Evolutionary conservation across 2,329 filamentous ascomycete genomes (phyloP), one percentile per base, ranked within the genome.

Genomic region (Nemania sp.): DNA sequence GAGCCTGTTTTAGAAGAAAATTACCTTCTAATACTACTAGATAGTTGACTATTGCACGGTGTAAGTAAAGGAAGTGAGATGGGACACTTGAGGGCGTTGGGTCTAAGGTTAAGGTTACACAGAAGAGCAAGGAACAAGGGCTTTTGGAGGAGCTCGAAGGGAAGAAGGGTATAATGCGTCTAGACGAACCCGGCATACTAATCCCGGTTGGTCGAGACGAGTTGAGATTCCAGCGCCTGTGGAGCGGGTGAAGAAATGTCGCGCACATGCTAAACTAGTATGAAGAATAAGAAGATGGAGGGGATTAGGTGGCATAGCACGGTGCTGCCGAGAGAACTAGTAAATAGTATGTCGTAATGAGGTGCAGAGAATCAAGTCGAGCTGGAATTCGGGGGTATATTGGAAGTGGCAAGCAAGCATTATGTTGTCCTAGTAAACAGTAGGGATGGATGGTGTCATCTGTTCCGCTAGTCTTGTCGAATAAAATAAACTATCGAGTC

Each of bases 1-100:
- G 24, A n/a, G 27, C 11, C 53, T 27, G 15, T 49, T 41, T 43
- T 35, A 5, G 24, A 59, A 43, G 43, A 41, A 38, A 62, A 51
- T 24, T 27, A 10, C 22, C 38, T 35, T 24, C 8, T 13, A 22
- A 32, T 13, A n/a, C 20, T 29, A n/a, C 38, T 27, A 41, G 38
- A 61, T 51, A 5, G 8, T 49, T 53, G 5, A 18, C 38, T 10
- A 15, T 10, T 15, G 5, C 22, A 41, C 13, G 18, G 5, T n/a
- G 18, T 15, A 35, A 26, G 27, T 13, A 38, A 24, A 15, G 13
- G 18, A 38, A 10, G 20, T 13, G 26, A 26, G 18, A 1, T 13
- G 10, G 6, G 22, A 52, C n/a, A 35, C 18, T 2, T 1, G 11
- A 57, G 3, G 10, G 11, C 18, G 20, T 32, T 20, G 32, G 41